Evolutionary conservation across 2,329 filamentous ascomycete species (phyloP).

Genomic region (Paecilomyces sp.): DNA sequence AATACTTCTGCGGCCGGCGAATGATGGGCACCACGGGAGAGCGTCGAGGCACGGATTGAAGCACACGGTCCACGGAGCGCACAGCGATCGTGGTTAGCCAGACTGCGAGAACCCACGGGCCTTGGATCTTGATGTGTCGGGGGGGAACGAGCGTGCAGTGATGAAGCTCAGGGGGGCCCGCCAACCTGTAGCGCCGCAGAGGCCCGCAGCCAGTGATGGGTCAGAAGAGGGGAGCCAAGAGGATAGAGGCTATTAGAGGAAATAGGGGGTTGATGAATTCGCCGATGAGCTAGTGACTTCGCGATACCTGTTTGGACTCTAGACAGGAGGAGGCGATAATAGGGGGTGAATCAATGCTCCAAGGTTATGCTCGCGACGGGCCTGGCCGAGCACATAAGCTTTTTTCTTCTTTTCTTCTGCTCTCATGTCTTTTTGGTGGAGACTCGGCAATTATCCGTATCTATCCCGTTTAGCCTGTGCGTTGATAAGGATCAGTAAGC

Average conservation of each 20-base stretch:
- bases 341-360: not conserved
- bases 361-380: not conserved
- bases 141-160: constrained; percentile 2
- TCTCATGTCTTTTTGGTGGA: not conserved
- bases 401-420: not conserved
- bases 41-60: not conserved
- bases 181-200: not conserved
- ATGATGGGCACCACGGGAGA: not conserved
- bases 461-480: not conserved
- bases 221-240: not conserved
- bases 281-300: not conserved
- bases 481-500: not conserved
- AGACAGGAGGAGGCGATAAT: not conserved
- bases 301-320: not conserved
- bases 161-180: not conserved
- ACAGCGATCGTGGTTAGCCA: not conserved
- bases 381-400: not conserved
- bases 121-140: not conserved
- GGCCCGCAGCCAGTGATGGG: not conserved
- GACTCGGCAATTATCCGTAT: not conserved
- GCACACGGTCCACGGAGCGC: not conserved
- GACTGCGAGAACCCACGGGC: not conserved
- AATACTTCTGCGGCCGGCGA: constrained; percentile 1
- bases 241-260: not conserved
- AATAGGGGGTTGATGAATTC: not conserved